Base-by-base conservation (phyloP, 352 stramenopile genomes). In the Phytophthora nicotianae region DNA sequence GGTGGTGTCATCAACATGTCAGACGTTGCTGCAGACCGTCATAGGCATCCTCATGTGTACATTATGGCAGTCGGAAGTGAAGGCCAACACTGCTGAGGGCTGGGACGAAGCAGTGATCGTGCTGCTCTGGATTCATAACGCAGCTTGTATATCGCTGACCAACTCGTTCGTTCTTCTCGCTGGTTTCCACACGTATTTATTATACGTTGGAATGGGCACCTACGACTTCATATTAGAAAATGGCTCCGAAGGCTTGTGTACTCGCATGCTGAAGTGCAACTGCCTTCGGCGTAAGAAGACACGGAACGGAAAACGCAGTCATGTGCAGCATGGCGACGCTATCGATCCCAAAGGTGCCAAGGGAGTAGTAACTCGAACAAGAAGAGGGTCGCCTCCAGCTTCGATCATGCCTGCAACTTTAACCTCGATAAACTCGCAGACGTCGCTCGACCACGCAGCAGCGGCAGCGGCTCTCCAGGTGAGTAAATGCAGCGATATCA, bases 141-240 rank as follows among this genome's bases (percentile, higher is more conserved):
- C 62, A 33, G 64, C 79, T 37, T 85, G 73, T 27, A 50, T 91
- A 17, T 77, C 78, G 11, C 58, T 93, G 5, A 65, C 71, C 0
- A 89, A 81, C 58, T 89, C 84, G 19, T 95, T 92, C 49, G 62
- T 87, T 11, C 62, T 91, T 23, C 74, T 95, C 13, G 77, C 84
- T 14, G 72, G 75, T 9, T 95, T 95, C 56, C 84, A 95, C 70
- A 89, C 81, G 14, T 95, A 92, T 48, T 57, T 95, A 32, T 59
- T 95, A 17, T 77, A 60, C 35, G 68, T 91, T 29, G 67, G 84
- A 33, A 86, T 83, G 47, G 84, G 84, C 2, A 95, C 86, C 3
- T 95, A 93, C 71, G 86, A 95, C 51, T 95, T 92, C 58, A 91
- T 95, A 45, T 66, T 93, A 17, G 77, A 80, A 38, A 90, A 90